Percentiles rank a stretch among this genome's conserved stretches.
Conservation (phyloP, 78 protist species). For the Guillardia theta region DNA sequence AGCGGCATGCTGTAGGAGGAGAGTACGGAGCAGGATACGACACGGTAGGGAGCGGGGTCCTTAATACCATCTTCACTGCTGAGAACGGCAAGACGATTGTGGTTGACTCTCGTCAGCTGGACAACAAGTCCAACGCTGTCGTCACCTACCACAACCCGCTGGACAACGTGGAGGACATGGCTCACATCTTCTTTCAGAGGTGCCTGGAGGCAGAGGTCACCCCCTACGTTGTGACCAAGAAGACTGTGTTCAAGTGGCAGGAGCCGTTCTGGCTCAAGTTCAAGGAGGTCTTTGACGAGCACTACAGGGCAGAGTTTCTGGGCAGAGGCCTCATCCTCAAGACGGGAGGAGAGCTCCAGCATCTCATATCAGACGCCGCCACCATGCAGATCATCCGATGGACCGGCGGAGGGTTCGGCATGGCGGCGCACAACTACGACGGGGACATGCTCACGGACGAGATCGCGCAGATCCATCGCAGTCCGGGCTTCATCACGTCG, state of each 20-base stretch:
- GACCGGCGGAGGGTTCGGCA: constrained; percentile 65
- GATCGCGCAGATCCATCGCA: constrained; percentile 52
- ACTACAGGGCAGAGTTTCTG: background rate
- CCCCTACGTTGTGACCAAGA: constrained; percentile 68
- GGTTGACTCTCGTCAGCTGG: constrained; percentile 41
- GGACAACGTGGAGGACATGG: constrained; percentile 42
- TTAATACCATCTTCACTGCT: constrained; percentile 38
- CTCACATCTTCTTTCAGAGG: constrained; percentile 40
- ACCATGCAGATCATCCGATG: constrained; percentile 69
- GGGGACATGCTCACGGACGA: constrained; percentile 73
- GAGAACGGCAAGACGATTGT: background rate
- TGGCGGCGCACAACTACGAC: constrained; percentile 73
- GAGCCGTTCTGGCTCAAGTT: constrained; percentile 58
- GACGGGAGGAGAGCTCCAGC: constrained; percentile 58
- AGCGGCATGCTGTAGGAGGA: constrained; percentile 67
- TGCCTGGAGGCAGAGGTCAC: background rate
- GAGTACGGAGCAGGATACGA: constrained; percentile 57
- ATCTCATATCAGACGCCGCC: constrained; percentile 65
- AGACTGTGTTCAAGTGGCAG: constrained; percentile 70
- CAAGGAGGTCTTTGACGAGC: constrained; percentile 43
- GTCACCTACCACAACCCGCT: constrained; percentile 59
- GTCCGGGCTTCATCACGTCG: constrained; percentile 62
- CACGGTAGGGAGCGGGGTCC: constrained; percentile 43
- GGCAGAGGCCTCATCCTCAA: background rate
- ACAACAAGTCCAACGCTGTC: background rate